A percentile compares a stretch with the other conserved stretches of the same genome.
Evolutionary conservation across 768 basidiomycete species (phyloP).

Genomic region (Lactarius evosmus): DNA sequence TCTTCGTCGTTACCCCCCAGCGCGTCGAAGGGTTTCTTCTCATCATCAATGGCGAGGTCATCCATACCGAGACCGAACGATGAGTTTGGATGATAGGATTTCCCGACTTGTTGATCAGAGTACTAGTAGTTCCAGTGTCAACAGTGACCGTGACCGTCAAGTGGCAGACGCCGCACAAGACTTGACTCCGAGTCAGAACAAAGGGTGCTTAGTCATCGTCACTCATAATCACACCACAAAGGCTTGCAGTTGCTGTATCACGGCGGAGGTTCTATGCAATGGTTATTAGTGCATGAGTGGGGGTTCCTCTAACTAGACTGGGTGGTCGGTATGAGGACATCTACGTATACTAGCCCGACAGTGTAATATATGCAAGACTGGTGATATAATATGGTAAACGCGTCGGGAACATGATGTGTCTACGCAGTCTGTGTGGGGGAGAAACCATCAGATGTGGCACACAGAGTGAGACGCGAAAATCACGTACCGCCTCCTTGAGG

Average conservation of each 20-base stretch:
- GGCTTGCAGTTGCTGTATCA: not conserved
- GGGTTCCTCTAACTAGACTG: slow-evolving; percentile 5
- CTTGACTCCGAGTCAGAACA: no score
- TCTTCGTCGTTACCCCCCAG: slow-evolving; percentile 56
- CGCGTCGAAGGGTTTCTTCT: slow-evolving; percentile 70
- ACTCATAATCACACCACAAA: not conserved
- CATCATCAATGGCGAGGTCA: slow-evolving; percentile 45
- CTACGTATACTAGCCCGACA: slow-evolving; percentile 38
- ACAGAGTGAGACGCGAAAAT: not conserved
- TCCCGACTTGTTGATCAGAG: not conserved
- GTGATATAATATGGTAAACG: slow-evolving; percentile 10
- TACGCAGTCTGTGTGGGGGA: slow-evolving; percentile 31
- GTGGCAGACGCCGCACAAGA: not conserved
- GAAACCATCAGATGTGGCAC: not conserved
- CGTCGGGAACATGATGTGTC: slow-evolving; percentile 26
- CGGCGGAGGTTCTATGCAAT: not conserved
- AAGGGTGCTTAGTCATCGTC: slow-evolving; percentile 11
- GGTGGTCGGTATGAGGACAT: slow-evolving; percentile 28
- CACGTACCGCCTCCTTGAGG: slow-evolving; percentile 70
- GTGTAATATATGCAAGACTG: slow-evolving; percentile 29
- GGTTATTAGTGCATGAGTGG: slow-evolving; percentile 17
- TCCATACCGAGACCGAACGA: slow-evolving; percentile 28
- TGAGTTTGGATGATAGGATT: no score
- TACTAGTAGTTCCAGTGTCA: no score
- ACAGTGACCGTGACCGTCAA: not conserved